phyloP scores from a whole-genome alignment of 345 rosid species.

The Salix purpurea region DNA sequence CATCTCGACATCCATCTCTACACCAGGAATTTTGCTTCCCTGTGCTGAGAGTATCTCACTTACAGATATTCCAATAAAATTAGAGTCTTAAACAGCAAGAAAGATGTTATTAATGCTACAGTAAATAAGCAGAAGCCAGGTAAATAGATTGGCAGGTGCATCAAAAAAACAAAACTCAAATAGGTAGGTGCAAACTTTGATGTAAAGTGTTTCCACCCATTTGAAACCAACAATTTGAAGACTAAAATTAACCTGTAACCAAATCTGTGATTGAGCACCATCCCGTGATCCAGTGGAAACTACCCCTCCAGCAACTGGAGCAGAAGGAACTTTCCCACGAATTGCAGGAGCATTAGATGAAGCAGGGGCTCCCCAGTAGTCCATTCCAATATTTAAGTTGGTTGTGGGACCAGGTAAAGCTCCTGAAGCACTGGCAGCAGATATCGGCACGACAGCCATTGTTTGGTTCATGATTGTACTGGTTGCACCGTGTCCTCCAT shows the following conservation, averaged over 20 bases:
- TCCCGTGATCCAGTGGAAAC: slow-evolving; percentile 65
- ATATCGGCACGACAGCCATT: slow-evolving; percentile 55
- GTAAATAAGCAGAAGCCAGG: background rate
- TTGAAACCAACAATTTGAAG: background rate
- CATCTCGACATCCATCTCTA: background rate
- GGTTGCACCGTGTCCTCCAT: slow-evolving; percentile 55
- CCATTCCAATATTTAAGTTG: slow-evolving; percentile 97
- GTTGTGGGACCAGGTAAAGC: slow-evolving; percentile 81
- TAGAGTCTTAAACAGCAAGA: background rate
- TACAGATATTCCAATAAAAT: background rate
- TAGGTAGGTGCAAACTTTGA: background rate
- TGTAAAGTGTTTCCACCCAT: background rate
- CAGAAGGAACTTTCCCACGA: slow-evolving; percentile 64
- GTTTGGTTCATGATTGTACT: slow-evolving; percentile 46
- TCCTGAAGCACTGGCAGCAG: slow-evolving; percentile 49
- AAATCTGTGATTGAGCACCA: slow-evolving; percentile 62
- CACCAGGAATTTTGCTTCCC: background rate
- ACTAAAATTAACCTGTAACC: slow-evolving; percentile 64
- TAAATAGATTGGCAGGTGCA: background rate
- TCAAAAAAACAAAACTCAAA: background rate
- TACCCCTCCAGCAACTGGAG: slow-evolving; percentile 64
- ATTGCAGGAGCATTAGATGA: slow-evolving; percentile 55
- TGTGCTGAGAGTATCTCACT: background rate
- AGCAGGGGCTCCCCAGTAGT: slow-evolving; percentile 86
- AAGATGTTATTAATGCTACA: background rate